Evolutionary conservation across 2,329 filamentous ascomycete species (phyloP), one percentile per base, ranked within the genome.

Genomic region (Cadophora sp.): DNA sequence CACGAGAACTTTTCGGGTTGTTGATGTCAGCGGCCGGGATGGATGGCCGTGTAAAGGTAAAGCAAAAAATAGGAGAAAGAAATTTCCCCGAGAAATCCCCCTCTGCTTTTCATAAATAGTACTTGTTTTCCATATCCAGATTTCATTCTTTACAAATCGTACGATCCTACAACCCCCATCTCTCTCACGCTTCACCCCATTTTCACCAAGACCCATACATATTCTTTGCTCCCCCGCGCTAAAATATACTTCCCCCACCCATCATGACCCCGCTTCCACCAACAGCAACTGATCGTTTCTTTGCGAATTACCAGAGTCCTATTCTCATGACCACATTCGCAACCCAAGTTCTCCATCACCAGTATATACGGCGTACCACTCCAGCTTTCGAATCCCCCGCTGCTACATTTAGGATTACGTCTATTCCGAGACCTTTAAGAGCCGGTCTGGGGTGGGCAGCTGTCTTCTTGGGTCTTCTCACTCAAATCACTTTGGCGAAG

Each of bases 391-490:
- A 70, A 26, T 63, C 64, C 29, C 22, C 46, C 14, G 22, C 64
- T n/a, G 50, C 43, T 50, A 64, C 68, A 31, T 40, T 62, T 9
- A 61, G 60, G 56, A n/a, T 62, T 14, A 34, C 62, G 7, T 62
- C 56, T 24, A 50, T 73, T 22, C 71, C 72, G 14, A 64, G 73
- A 51, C 64, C 71, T 9, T 53, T 73, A 63, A 72, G 66, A 71
- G 74, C 74, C 26, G 74, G 74, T 27, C 66, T 74, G n/a, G 71
- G 66, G 14, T 74, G 74, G 74, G 72, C 68, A 31, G 71, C 69
- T 55, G 71, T 75, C 4, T 75, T 74, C 48, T 22, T 72, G 24
- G 73, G 69, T 34, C 67, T 75, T n/a, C 66, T 75, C 40, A 74
- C 73, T 22, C 61, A 73, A 51, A 74, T 74, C 53, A 74, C 73